Conservation (phyloP, 371 early-diverging fungal species). For the Mucor lusitanicus region DNA sequence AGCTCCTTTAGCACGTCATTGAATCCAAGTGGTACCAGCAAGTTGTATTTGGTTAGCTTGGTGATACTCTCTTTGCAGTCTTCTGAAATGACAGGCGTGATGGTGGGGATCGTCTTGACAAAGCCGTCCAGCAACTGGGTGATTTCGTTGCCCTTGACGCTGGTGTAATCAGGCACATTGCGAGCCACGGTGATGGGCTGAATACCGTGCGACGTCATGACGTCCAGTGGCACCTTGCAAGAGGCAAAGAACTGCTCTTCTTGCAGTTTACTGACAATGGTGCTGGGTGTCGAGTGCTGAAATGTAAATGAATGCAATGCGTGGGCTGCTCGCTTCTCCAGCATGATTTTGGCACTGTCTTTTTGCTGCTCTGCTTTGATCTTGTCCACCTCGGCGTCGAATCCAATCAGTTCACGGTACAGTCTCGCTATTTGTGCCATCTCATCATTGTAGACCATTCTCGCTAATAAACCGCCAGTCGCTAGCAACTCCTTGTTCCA, state of each 20-base stretch:
- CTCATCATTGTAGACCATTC: constrained; percentile 82
- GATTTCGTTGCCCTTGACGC: constrained; percentile 11
- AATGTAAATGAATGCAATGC: constrained; percentile 72
- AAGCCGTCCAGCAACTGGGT: constrained; percentile 52
- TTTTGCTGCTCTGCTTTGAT: constrained; percentile 12
- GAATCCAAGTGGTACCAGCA: constrained; percentile 47
- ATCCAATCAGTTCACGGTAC: constrained; percentile 56
- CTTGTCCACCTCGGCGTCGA: constrained; percentile 34
- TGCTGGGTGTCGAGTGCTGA: constrained; percentile 73
- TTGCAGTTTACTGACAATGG: constrained; percentile 63
- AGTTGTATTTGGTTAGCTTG: constrained; percentile 48
- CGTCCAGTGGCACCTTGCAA: constrained; percentile 47
- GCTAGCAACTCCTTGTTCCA: constrained; percentile 87
- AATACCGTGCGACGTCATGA: constrained; percentile 75
- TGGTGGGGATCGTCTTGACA: constrained; percentile 63
- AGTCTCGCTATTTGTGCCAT: constrained; percentile 61
- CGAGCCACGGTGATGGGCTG: constrained; percentile 55
- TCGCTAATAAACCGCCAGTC: constrained; percentile 72
- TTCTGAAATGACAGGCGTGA: constrained; percentile 51
- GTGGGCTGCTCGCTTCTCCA: constrained; percentile 72
- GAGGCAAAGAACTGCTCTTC: constrained; percentile 59
- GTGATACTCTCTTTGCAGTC: constrained; percentile 60
- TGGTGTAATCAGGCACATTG: constrained; percentile 23
- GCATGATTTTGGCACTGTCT: constrained; percentile 46
- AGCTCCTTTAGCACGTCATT: constrained; percentile 73